Conservation (phyloP, 164 flowering plant genomes). For the Vitis cinerea region DNA sequence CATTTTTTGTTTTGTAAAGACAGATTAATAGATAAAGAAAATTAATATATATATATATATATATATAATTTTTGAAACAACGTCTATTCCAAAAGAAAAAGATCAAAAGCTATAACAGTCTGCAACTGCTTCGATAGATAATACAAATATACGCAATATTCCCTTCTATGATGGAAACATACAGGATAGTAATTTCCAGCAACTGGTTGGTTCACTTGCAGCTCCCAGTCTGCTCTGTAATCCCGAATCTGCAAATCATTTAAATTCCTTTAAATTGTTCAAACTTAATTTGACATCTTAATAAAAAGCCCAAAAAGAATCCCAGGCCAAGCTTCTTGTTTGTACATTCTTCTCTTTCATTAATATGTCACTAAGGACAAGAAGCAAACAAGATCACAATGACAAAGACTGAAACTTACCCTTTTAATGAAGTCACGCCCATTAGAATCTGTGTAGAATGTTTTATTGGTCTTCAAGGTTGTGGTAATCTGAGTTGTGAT, state of each 20-base stretch:
- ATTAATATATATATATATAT: too few relatives aligned
- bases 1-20: too few relatives aligned
- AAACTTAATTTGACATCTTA: neutral
- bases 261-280: slow-evolving; percentile 1
- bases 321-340: neutral
- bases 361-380: neutral
- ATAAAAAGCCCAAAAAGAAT: neutral
- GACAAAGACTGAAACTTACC: slow-evolving; percentile 32
- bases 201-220: slow-evolving; percentile 76
- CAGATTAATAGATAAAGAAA: too few relatives aligned
- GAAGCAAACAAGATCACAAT: neutral
- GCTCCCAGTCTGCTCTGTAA: slow-evolving; percentile 83
- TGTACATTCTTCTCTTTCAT: neutral
- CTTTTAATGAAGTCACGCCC: slow-evolving; percentile 93
- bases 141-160: neutral
- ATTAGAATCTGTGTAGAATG: slow-evolving; percentile 82
- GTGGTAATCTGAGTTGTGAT: slow-evolving; percentile 60
- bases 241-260: slow-evolving; percentile 68
- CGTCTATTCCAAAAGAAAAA: too few relatives aligned
- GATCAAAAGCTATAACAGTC: too few relatives aligned
- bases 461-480: slow-evolving; percentile 38
- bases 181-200: slow-evolving; percentile 97
- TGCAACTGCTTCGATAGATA: neutral
- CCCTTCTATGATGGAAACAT: slow-evolving; percentile 24
- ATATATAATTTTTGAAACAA: too few relatives aligned